Conservation (phyloP, 2,329 filamentous ascomycete genomes). For the Cordyceps pruinosa region DNA sequence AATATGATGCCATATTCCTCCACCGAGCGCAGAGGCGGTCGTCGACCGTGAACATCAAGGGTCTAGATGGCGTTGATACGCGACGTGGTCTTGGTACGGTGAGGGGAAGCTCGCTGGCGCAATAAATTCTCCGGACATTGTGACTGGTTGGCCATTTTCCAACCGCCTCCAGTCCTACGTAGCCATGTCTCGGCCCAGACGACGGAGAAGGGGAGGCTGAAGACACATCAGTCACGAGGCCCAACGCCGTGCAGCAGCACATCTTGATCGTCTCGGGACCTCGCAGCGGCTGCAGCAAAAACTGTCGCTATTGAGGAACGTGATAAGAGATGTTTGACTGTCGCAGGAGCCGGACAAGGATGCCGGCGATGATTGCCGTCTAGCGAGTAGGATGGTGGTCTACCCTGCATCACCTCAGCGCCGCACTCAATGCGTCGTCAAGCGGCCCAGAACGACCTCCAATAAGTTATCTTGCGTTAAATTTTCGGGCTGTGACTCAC, state of each 20-base stretch:
- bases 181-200: background rate
- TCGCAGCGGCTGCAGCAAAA: background rate
- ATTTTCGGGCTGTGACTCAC: no score
- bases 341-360: no score
- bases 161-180: background rate
- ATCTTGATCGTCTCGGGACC: background rate
- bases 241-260: background rate
- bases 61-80: background rate
- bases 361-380: no score
- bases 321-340: background rate
- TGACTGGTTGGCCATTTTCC: no score
- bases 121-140: no score
- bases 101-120: background rate
- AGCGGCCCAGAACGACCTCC: no score
- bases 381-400: no score
- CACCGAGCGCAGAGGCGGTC: background rate
- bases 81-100: background rate
- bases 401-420: no score
- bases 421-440: no score
- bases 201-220: background rate
- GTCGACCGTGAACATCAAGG: no score
- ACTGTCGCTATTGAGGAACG: background rate
- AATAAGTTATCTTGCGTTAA: no score
- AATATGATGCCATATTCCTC: background rate
- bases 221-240: background rate